Evolutionary conservation across 805 yeast species (phyloP).

Genomic region (Diddensiella caesifluorescens): DNA sequence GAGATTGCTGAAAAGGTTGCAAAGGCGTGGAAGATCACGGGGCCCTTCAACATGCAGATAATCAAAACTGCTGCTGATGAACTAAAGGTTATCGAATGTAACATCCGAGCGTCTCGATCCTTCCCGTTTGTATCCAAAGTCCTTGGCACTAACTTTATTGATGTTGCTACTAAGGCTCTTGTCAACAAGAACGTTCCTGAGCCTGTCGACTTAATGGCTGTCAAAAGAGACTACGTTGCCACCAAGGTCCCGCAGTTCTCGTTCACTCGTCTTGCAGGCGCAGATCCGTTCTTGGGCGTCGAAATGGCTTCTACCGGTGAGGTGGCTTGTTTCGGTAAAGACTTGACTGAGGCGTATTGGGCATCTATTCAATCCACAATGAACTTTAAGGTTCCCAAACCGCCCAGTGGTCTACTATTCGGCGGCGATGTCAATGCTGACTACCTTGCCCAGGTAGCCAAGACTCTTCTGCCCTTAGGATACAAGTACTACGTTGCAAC

Average conservation of each 20-base stretch:
- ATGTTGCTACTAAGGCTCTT: conserved; percentile 86
- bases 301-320: conserved; percentile 99
- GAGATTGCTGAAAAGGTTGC: conserved; percentile 93
- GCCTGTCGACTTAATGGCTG: conserved; percentile 79
- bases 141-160: conserved; percentile 89
- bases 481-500: conserved; percentile 79
- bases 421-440: conserved; percentile 87
- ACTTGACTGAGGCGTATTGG: conserved; percentile 91
- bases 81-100: conserved; percentile 96
- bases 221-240: conserved; percentile 77
- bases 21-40: conserved; percentile 88
- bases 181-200: conserved; percentile 63
- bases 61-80: conserved; percentile 57
- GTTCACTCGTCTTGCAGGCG: conserved; percentile 97
- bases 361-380: conserved; percentile 92
- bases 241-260: conserved; percentile 98
- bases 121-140: conserved; percentile 99
- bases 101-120: conserved; percentile 96
- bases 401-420: conserved; percentile 82
- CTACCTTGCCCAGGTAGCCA: conserved; percentile 68
- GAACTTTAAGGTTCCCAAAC: conserved; percentile 92
- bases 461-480: conserved; percentile 63
- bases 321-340: conserved; percentile 91
- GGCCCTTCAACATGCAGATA: conserved; percentile 98
- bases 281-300: conserved; percentile 98